These are phyloP conservation scores for Iberis pinnata DNA, from an alignment of 345 rosid species.

Conservation along the genomic window DNA sequence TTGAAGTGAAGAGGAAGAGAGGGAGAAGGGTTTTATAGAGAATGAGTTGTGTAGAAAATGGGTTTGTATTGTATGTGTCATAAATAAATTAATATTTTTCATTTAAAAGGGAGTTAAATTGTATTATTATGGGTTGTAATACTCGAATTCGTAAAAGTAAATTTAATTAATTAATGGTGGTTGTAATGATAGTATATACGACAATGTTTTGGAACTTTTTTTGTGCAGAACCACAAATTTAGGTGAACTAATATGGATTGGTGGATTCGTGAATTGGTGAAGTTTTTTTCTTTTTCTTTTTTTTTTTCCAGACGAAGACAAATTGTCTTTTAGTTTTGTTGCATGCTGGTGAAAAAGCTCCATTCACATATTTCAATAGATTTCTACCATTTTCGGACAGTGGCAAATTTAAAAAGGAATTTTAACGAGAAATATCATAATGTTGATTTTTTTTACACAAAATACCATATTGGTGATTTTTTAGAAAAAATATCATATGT, in stretches of 20 bases:
- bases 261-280: constrained; percentile 14
- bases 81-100: constrained; percentile 2
- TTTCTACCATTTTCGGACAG: no score
- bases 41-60: constrained; percentile 4
- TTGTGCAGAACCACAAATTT: constrained; percentile 13
- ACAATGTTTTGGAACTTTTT: not conserved
- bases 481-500: no score
- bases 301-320: not conserved
- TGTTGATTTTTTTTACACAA: no score
- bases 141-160: not conserved
- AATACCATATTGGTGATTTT: no score
- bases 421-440: no score
- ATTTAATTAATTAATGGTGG: constrained; percentile 8
- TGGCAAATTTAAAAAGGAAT: no score
- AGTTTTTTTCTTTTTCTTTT: no score
- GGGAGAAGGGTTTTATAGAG: constrained; percentile 45
- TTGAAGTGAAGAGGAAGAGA: constrained; percentile 29
- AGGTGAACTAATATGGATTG: constrained; percentile 11
- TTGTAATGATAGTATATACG: not conserved
- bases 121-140: constrained; percentile 3
- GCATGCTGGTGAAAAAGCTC: no score
- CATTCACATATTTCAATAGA: no score
- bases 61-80: not conserved
- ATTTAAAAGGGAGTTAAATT: constrained; percentile 1
- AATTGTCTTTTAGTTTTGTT: no score